Percentiles rank a stretch among this genome's conserved stretches.
Conservation (phyloP, 352 stramenopile species). For the Globisporangium yorkense region DNA sequence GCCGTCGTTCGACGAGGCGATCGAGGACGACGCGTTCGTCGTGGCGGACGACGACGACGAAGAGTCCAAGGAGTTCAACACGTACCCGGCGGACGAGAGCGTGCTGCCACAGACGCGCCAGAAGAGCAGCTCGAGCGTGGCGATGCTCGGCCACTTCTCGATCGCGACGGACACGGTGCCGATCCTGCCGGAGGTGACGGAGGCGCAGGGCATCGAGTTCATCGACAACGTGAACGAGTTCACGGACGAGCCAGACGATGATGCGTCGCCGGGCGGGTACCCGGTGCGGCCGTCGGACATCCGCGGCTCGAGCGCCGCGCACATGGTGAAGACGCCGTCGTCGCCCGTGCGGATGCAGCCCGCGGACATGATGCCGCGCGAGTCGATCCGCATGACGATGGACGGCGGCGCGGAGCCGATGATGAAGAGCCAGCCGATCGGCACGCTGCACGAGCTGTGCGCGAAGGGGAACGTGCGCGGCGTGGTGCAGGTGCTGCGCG, state of each 20-base stretch:
- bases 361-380: slow-evolving; percentile 32
- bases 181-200: slow-evolving; percentile 49
- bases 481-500: slow-evolving; percentile 68
- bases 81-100: slow-evolving; percentile 11
- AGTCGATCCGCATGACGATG: slow-evolving; percentile 67
- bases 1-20: slow-evolving; percentile 4
- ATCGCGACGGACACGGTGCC: slow-evolving; percentile 50
- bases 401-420: slow-evolving; percentile 55
- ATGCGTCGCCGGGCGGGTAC: slow-evolving; percentile 21
- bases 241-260: slow-evolving; percentile 17
- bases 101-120: slow-evolving; percentile 20
- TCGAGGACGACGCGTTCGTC: slow-evolving; percentile 11
- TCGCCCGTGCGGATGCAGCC: slow-evolving; percentile 8
- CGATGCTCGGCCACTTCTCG: slow-evolving; percentile 72
- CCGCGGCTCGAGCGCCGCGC: slow-evolving; percentile 13
- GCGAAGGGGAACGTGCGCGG: slow-evolving; percentile 75
- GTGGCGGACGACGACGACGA: not conserved
- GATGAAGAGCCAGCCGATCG: slow-evolving; percentile 75
- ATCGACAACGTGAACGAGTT: slow-evolving; percentile 56
- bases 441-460: slow-evolving; percentile 75
- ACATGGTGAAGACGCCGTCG: slow-evolving; percentile 4
- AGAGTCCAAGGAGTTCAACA: not conserved
- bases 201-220: slow-evolving; percentile 39
- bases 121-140: slow-evolving; percentile 56
- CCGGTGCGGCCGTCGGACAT: slow-evolving; percentile 36